Conservation (phyloP, 148 eudicot species). For the Linanthus parryae region DNA sequence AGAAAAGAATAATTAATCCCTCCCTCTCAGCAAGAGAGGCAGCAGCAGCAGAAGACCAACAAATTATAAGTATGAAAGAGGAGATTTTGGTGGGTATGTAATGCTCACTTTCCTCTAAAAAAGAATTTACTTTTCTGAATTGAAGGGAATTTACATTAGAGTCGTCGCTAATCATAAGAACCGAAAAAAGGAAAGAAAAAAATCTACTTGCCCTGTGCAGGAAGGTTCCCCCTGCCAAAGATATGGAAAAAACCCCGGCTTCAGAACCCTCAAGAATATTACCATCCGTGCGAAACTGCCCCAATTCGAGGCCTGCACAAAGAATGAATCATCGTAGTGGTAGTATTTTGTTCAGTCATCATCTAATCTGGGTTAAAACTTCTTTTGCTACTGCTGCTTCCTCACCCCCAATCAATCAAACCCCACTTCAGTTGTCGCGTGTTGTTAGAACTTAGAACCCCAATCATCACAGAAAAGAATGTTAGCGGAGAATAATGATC, state of each 20-base stretch:
- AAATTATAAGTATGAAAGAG: not conserved
- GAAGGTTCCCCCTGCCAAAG: conserved; percentile 55
- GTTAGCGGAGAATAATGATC: conserved; percentile 62
- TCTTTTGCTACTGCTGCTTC: conserved; percentile 16
- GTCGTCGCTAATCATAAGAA: conserved; percentile 15
- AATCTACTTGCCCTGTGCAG: conserved; percentile 18
- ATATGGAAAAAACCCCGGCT: conserved; percentile 34
- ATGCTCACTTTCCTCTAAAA: conserved; percentile 27
- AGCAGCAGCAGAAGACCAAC: conserved; percentile 29
- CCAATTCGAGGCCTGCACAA: conserved; percentile 54
- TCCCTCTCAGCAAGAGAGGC: conserved; percentile 33
- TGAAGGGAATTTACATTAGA: conserved; percentile 42
- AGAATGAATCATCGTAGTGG: too few relatives aligned
- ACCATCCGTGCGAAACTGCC: conserved; percentile 33
- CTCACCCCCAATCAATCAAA: conserved; percentile 25
- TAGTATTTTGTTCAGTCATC: conserved; percentile 13
- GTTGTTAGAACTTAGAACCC: conserved; percentile 51
- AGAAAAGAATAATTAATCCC: conserved; percentile 59
- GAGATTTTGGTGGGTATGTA: conserved; percentile 6
- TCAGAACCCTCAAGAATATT: conserved; percentile 27
- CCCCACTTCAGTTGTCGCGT: conserved; percentile 22
- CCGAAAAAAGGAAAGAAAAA: too few relatives aligned
- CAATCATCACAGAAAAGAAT: conserved; percentile 18
- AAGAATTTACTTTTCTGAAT: conserved; percentile 20
- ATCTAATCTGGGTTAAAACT: conserved; percentile 35